These are phyloP conservation scores for Heliocybe sulcata DNA, from an alignment of 1,284 basidiomycete species.

Conservation along the genomic window DNA sequence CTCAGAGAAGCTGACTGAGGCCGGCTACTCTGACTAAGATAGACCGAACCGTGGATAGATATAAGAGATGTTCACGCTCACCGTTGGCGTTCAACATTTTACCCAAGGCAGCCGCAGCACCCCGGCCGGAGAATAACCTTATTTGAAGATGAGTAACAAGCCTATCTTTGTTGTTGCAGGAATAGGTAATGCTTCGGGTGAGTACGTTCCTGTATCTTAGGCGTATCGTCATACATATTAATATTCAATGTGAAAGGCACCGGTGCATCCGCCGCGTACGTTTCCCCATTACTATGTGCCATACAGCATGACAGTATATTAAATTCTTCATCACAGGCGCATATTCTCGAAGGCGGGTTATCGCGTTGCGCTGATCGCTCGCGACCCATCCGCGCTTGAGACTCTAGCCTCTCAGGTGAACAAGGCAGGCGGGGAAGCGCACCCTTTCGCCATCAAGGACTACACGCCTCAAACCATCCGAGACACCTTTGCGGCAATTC, in stretches of 20 bases:
- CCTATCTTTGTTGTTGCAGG: slow-evolving; percentile 48
- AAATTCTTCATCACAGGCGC: slow-evolving; percentile 31
- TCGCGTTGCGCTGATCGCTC: slow-evolving; percentile 60
- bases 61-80: background rate
- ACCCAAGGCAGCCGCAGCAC: background rate
- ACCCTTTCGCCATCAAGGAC: background rate
- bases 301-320: background rate
- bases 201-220: slow-evolving; percentile 6
- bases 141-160: slow-evolving; percentile 31
- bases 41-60: background rate
- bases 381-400: slow-evolving; percentile 45
- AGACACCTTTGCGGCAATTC: slow-evolving; percentile 57
- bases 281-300: slow-evolving; percentile 3
- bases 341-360: slow-evolving; percentile 62
- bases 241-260: slow-evolving; percentile 37
- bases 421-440: slow-evolving; percentile 30
- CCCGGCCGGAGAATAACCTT: no score
- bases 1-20: background rate
- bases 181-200: slow-evolving; percentile 38
- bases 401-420: slow-evolving; percentile 51
- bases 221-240: slow-evolving; percentile 11
- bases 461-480: background rate
- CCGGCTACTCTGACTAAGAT: background rate
- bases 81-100: no score
- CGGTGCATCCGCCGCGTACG: slow-evolving; percentile 60